Base-by-base conservation (phyloP, 2,329 filamentous ascomycete species). In the Cladophialophora immunda region DNA sequence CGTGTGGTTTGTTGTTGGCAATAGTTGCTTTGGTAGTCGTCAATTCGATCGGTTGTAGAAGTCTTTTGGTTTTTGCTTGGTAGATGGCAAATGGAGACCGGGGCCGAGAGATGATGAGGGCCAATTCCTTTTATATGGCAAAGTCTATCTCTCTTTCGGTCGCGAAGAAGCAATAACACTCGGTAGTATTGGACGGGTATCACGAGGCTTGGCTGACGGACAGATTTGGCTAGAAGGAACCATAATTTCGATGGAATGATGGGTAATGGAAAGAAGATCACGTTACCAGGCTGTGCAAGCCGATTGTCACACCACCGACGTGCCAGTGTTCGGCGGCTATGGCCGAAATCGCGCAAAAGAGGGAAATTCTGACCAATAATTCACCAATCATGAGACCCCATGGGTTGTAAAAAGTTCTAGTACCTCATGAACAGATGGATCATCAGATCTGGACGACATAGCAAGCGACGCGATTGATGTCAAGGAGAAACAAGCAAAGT, bases 261-360 rank as follows among this genome's bases (percentile, higher is more conserved):
- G n/a, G n/a, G 13, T 53, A 22, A 15, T 52, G 47, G 7, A 27
- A 38, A 38, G 38, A 4, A 29, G 47, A 53, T 61, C 58, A 61
- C 50, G 58, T 61, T 61, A 61, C 58, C 47, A 13, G 38, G 29
- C 41, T 17, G 27, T 32, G 22, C 29, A 30, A n/a, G 19, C 38
- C 53, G 36, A 41, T 8, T 7, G 41, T 67, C 65, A 67, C 60
- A 64, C 65, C 65, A 67, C 65, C 2, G 13, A 61, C 29, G 29
- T 7, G 36, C 36, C 47, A 47, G 38, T 13, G 9, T 17, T 61
- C 55, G 47, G 32, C 65, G 65, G 65, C n/a, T 45, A 47, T 52
- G 52, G 61, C 65, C 65, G 61, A 67, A 67, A 67, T 67, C 65
- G 57, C 65, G 61, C 65, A 66, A 19, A 11, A 29, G 4, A 25